These are phyloP conservation scores for Aegilops speltoides DNA, from an alignment of 176 grass and related monocot genomes.

Conservation along the genomic window DNA sequence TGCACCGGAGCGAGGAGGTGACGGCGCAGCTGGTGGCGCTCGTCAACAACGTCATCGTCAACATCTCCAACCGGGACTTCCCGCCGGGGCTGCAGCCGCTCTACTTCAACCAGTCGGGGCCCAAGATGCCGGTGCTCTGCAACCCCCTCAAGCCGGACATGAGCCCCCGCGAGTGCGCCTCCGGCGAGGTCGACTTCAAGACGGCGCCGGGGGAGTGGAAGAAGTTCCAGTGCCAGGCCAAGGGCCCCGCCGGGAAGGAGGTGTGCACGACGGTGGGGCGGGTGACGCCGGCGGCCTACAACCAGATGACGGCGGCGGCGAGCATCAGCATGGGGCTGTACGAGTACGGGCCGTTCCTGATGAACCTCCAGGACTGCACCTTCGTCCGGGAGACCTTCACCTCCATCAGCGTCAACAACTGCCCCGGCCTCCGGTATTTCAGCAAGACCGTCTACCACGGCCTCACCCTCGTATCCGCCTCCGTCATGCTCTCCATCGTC, in stretches of 20 bases:
- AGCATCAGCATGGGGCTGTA: slow-evolving; percentile 61
- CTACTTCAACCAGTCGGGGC: slow-evolving; percentile 95
- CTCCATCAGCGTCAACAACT: slow-evolving; percentile 57
- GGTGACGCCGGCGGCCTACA: slow-evolving; percentile 61
- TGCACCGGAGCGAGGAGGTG: slow-evolving; percentile 70
- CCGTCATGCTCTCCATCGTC: slow-evolving; percentile 62
- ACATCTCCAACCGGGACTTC: slow-evolving; percentile 79
- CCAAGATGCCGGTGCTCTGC: slow-evolving; percentile 66
- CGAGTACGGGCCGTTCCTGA: slow-evolving; percentile 75
- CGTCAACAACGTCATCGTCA: slow-evolving; percentile 84
- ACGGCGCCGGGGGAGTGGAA: slow-evolving; percentile 72
- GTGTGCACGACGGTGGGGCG: slow-evolving; percentile 61
- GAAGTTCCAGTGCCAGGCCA: slow-evolving; percentile 50
- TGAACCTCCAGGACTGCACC: slow-evolving; percentile 77
- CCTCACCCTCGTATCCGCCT: slow-evolving; percentile 48
- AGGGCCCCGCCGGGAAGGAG: slow-evolving; percentile 35
- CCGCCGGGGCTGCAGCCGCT: slow-evolving; percentile 44
- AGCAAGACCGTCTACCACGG: slow-evolving; percentile 62
- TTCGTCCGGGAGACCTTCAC: slow-evolving; percentile 82
- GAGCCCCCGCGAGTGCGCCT: slow-evolving; percentile 42
- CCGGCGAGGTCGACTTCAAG: slow-evolving; percentile 60
- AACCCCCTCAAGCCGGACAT: slow-evolving; percentile 69
- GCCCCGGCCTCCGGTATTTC: slow-evolving; percentile 60
- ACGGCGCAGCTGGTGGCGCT: slow-evolving; percentile 83
- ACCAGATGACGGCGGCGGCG: slow-evolving; percentile 71